A percentile compares a stretch with the other conserved stretches of the same genome.
phyloP scores from a whole-genome alignment of 2,329 filamentous ascomycete genomes.

The Didymella lethalis region DNA sequence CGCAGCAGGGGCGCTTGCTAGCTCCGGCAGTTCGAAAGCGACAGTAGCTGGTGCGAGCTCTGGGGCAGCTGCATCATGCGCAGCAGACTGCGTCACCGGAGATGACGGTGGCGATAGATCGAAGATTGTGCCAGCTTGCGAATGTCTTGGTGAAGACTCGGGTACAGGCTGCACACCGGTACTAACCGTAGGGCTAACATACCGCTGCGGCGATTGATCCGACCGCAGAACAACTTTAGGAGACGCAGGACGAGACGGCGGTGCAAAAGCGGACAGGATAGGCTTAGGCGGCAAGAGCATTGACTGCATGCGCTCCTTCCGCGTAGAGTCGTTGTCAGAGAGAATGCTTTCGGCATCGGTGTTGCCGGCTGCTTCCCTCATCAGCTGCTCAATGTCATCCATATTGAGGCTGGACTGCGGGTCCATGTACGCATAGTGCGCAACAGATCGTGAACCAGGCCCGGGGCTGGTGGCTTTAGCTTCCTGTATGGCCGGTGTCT shows the following conservation, averaged over 20 bases:
- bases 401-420: constrained; percentile 55
- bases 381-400: constrained; percentile 57
- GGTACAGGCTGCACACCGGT: constrained; percentile 27
- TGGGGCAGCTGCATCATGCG: constrained; percentile 14
- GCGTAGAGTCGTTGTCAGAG: constrained; percentile 32
- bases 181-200: constrained; percentile 31
- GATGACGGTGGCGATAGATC: constrained; percentile 47
- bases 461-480: constrained; percentile 49
- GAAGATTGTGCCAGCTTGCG: constrained; percentile 43
- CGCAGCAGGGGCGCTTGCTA: constrained; percentile 10
- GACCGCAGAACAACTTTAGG: constrained; percentile 47
- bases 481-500: constrained; percentile 45
- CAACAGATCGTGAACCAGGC: constrained; percentile 54
- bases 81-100: constrained; percentile 32
- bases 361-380: constrained; percentile 53
- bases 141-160: constrained; percentile 24
- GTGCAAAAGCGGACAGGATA: constrained; percentile 40
- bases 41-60: background rate
- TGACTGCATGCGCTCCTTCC: constrained; percentile 47
- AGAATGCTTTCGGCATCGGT: constrained; percentile 33
- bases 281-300: constrained; percentile 51
- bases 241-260: constrained; percentile 44
- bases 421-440: constrained; percentile 67
- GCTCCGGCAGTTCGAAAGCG: constrained; percentile 1
- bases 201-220: constrained; percentile 30